Base-by-base conservation (phyloP, 495 filamentous ascomycete species). In the Neurospora tetrasperma region DNA sequence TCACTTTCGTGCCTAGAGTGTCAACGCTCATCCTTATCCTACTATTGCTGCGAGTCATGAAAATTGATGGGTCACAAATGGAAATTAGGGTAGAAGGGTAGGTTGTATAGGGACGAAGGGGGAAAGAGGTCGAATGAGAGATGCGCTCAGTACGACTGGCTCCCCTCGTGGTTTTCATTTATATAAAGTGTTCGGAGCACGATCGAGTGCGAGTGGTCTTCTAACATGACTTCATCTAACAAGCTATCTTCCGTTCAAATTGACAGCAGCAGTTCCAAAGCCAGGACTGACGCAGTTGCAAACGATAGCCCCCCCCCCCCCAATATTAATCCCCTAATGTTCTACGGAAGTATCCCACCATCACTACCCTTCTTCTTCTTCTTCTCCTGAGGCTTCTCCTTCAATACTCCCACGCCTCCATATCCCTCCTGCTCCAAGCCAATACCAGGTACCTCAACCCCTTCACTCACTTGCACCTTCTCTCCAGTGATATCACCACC, bases 401-500 rank as follows among this genome's bases (percentile, higher is more conserved):
- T 31, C 12, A 4, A 35, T 3, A 3, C 27, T 31, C 9, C 23
- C 9, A 27, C 23, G 1, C 23, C 20, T 35, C 54, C 43, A 46
- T 46, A 46, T n/a, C 43, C 14, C 23, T 62, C 54, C 2, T 42
- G 14, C 14, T 16, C 14, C 11, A 42, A 42, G 16, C 42, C 42
- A 42, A 3, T 12, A 66, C 35, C 27, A 62, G 54, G 14, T 27
- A 66, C 54, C 54, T 66, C 54, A 35, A 66, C 54, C 14, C 54
- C 54, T 4, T 35, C 54, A 35, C 54, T 66, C 12, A 66, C 54
- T 5, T 66, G 27, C 7, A 66, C 27, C 1, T 18, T 66, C 12
- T 27, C 12, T 8, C 38, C 39, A 38, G 7, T 23, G 38, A 2
- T 1, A 18, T 5, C 75, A 72, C 81, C 83, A 11, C 80, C 78